Conservation (phyloP, 306 rosid genomes). For the Gynostemma pentaphyllum region DNA sequence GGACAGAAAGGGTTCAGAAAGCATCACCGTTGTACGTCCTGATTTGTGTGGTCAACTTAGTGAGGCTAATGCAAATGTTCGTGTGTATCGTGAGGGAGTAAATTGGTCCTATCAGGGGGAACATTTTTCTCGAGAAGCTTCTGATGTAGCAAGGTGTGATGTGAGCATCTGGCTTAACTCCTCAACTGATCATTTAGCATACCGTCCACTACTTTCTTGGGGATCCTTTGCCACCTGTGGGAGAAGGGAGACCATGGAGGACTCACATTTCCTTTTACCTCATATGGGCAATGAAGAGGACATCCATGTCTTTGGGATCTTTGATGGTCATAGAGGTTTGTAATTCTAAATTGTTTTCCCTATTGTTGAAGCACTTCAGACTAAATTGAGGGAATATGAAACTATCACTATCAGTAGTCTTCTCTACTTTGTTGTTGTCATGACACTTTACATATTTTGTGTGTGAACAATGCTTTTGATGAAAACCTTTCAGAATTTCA, state of each 20-base stretch:
- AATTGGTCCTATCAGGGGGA: slow-evolving; percentile 71
- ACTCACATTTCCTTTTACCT: slow-evolving; percentile 71
- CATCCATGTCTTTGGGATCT: slow-evolving; percentile 68
- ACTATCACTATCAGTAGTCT: neutral
- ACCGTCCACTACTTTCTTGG: slow-evolving; percentile 63
- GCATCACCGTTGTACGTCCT: slow-evolving; percentile 13
- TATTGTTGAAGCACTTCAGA: neutral
- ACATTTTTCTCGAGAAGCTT: slow-evolving; percentile 26
- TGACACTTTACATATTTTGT: neutral
- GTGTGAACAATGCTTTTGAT: neutral
- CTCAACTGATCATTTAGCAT: slow-evolving; percentile 25
- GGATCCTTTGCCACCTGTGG: slow-evolving; percentile 94
- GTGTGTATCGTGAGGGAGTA: slow-evolving; percentile 41
- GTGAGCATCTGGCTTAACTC: slow-evolving; percentile 28
- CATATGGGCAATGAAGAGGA: slow-evolving; percentile 42
- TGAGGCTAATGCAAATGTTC: slow-evolving; percentile 20
- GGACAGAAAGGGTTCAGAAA: slow-evolving; percentile 23
- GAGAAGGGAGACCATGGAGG: slow-evolving; percentile 94
- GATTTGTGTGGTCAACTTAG: slow-evolving; percentile 18
- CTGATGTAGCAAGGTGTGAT: slow-evolving; percentile 27
- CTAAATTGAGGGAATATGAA: neutral
- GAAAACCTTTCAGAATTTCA: neutral
- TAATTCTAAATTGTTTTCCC: slow-evolving; percentile 10
- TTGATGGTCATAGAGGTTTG: slow-evolving; percentile 90
- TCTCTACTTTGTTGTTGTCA: neutral